Evolutionary conservation across 768 basidiomycete species (phyloP), one percentile per base, ranked within the genome.

Genomic region (Lentinus brumalis): DNA sequence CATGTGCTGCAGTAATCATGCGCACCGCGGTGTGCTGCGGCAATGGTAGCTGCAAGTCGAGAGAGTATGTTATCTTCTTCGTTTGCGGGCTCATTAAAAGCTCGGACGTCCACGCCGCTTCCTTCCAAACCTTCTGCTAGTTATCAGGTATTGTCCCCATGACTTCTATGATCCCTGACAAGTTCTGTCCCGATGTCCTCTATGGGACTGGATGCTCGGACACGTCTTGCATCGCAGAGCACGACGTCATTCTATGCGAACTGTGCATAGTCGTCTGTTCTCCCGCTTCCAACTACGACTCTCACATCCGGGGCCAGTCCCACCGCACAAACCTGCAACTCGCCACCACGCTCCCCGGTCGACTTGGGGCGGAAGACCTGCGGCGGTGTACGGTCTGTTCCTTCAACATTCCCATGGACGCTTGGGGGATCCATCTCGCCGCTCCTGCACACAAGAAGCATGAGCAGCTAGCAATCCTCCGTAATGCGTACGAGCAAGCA

Each of bases 401-500:
- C 29, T 38, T 56, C 0, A 66, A 44, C 67, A 69, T 70, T 72
- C 77, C 50, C 59, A 69, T 45, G 66, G 15, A 39, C 5, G 4
- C 64, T 15, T 83, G 79, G 83, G 29, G 55, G 3, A 32, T 40
- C 0, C 83, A 85, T 63, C 46, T 70, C 8, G 55, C 30, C 1
- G 63, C 61, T 15, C 4, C 38, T 0, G 69, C 65, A 15, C 84
- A 85, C 62, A 59, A 61, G 26, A 73, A 70, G 32, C 76, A 75
- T 29, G 76, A 78, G 64, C 64, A 58, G 7, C 83, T 76, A 58
- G 62, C 76, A 0, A 67, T 73, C 5, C 81, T 80, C 61, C 74
- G 75, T 44, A 70, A 75, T 1, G 81, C 77, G 0, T 56, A 85
- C 14, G 81, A 83, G 11, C 82, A 83, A 44, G 81, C 84, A 0